Evolutionary conservation across 441 rosid genomes (phyloP).

Genomic region (Eutrema salsugineum): DNA sequence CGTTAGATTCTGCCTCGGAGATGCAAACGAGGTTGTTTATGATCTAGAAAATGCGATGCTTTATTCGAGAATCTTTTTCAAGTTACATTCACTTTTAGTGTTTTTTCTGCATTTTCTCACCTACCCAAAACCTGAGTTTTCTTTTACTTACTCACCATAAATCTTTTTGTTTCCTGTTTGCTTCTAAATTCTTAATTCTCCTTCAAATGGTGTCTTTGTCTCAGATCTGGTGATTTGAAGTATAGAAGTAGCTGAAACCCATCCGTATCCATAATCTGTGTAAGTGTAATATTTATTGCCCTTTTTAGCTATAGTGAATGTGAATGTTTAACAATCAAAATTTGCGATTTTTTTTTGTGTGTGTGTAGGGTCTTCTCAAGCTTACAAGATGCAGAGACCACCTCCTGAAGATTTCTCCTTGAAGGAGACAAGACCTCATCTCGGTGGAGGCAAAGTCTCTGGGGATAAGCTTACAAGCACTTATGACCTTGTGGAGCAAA

Average conservation of each 20-base stretch:
- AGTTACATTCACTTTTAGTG: neutral
- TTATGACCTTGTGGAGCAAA: slow-evolving; percentile 96
- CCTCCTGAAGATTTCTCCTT: slow-evolving; percentile 76
- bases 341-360: slow-evolving; percentile 21
- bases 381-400: slow-evolving; percentile 75
- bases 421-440: slow-evolving; percentile 92
- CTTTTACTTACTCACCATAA: neutral
- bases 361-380: slow-evolving; percentile 12
- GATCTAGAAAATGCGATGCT: slow-evolving; percentile 17
- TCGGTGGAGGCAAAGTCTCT: slow-evolving; percentile 81
- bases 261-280: slow-evolving; percentile 7
- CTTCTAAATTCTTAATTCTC: neutral
- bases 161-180: neutral
- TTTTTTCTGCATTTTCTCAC: slow-evolving; percentile 23
- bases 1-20: slow-evolving; percentile 30
- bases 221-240: slow-evolving; percentile 56
- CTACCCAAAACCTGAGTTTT: neutral
- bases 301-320: slow-evolving; percentile 12
- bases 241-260: slow-evolving; percentile 7
- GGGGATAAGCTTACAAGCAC: slow-evolving; percentile 94
- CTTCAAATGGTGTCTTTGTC: slow-evolving; percentile 23
- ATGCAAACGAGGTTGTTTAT: slow-evolving; percentile 33
- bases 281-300: slow-evolving; percentile 13
- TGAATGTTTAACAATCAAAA: neutral
- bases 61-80: slow-evolving; percentile 11